phyloP scores from a whole-genome alignment of 1,284 basidiomycete genomes.

The Austropuccinia psidii region DNA sequence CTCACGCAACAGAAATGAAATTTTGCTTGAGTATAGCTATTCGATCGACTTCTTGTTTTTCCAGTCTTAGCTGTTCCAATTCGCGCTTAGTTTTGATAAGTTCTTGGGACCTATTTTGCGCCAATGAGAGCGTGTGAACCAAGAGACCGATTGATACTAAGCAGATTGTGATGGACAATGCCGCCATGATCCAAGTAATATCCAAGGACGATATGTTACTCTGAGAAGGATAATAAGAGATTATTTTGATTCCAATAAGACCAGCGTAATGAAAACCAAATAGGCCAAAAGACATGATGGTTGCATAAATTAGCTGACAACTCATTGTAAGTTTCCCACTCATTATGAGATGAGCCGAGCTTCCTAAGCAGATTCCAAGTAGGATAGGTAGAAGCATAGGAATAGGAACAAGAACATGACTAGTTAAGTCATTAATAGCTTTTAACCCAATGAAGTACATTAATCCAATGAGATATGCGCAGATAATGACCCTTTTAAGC shows the following conservation, averaged over 20 bases:
- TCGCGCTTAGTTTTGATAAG: slow-evolving; percentile 39
- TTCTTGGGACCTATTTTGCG: slow-evolving; percentile 38
- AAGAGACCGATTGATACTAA: slow-evolving; percentile 39
- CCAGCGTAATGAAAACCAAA: slow-evolving; percentile 23
- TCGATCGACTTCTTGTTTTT: slow-evolving; percentile 38
- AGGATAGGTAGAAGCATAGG: slow-evolving; percentile 1
- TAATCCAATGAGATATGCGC: slow-evolving; percentile 12
- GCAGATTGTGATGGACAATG: slow-evolving; percentile 38
- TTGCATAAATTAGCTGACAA: slow-evolving; percentile 25
- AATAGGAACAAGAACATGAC: slow-evolving; percentile 2
- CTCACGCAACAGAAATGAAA: slow-evolving; percentile 41
- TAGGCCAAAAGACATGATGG: slow-evolving; percentile 7
- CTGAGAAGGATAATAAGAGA: neutral
- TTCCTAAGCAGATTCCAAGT: slow-evolving; percentile 1
- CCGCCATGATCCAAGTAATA: slow-evolving; percentile 37
- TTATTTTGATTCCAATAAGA: neutral
- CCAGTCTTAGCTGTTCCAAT: slow-evolving; percentile 38
- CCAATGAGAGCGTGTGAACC: slow-evolving; percentile 38
- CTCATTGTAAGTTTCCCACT: slow-evolving; percentile 10
- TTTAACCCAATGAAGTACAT: slow-evolving; percentile 30
- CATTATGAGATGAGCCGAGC: slow-evolving; percentile 4
- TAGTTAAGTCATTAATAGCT: slow-evolving; percentile 17
- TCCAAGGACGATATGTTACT: slow-evolving; percentile 3
- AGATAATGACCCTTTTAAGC: neutral
- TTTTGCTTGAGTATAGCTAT: slow-evolving; percentile 40